Percentiles rank a stretch among this genome's conserved stretches.
Conservation (phyloP, 129 eudicot species). For the Flaveria trinervia region DNA sequence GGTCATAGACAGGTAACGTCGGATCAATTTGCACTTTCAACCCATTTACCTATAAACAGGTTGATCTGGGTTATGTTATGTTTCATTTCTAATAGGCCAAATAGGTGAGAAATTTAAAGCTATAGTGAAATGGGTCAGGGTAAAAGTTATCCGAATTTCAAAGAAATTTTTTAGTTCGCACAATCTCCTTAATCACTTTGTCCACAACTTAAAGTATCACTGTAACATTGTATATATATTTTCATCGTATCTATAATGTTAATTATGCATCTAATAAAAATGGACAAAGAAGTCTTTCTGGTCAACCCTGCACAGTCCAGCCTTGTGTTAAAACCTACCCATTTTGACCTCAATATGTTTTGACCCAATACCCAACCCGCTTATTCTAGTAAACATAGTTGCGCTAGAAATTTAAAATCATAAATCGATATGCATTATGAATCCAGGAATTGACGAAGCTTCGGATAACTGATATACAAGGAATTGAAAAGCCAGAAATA, state of each 20-base stretch:
- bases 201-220: no score
- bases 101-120: not conserved
- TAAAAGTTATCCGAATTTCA: not conserved
- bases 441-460: constrained; percentile 78
- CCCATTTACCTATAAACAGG: constrained; percentile 13
- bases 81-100: not conserved
- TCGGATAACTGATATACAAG: constrained; percentile 84
- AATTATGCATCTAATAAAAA: not conserved
- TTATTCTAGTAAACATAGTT: not conserved
- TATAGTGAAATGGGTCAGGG: not conserved
- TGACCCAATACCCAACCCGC: not conserved
- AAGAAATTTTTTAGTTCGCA: no score
- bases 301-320: not conserved
- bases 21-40: not conserved
- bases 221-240: not conserved
- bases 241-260: not conserved
- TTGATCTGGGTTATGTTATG: not conserved
- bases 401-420: not conserved
- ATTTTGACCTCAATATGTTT: not conserved
- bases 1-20: constrained; percentile 90
- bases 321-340: not conserved
- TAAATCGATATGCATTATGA: not conserved
- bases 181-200: not conserved
- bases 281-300: no score
- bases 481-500: constrained; percentile 75